Conservation (phyloP, 495 filamentous ascomycete genomes). For the Pseudoneurospora amorphoporcata region DNA sequence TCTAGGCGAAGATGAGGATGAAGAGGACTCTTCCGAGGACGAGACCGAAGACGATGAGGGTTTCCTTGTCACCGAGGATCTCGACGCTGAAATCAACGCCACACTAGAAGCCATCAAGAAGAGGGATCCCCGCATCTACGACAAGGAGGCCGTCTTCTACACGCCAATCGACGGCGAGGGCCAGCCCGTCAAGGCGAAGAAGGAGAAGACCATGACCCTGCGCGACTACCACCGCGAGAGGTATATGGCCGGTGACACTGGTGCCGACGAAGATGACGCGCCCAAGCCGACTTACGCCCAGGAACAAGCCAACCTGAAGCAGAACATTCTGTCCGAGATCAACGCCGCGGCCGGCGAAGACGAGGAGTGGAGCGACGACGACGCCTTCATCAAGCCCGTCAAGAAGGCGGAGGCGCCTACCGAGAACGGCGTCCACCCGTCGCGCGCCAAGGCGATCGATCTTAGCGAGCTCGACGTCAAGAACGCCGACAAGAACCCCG, state of each 20-base stretch:
- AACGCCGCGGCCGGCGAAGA: slow-evolving; percentile 48
- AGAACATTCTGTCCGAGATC: slow-evolving; percentile 66
- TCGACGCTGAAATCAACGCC: slow-evolving; percentile 78
- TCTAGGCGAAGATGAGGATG: slow-evolving; percentile 22
- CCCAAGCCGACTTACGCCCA: slow-evolving; percentile 62
- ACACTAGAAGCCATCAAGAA: slow-evolving; percentile 76
- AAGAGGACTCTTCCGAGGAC: slow-evolving; percentile 49
- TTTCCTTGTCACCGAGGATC: slow-evolving; percentile 63
- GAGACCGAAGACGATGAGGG: slow-evolving; percentile 88
- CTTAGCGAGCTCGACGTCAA: slow-evolving; percentile 52
- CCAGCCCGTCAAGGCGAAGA: slow-evolving; percentile 36
- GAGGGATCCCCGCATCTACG: slow-evolving; percentile 86
- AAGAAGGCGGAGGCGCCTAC: slow-evolving; percentile 27
- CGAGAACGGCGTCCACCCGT: slow-evolving; percentile 33
- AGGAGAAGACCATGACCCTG: slow-evolving; percentile 77
- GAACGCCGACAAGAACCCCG: slow-evolving; percentile 83
- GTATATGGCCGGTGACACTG: slow-evolving; percentile 52
- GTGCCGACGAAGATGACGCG: slow-evolving; percentile 44
- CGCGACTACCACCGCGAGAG: slow-evolving; percentile 86
- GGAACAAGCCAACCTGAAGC: slow-evolving; percentile 75
- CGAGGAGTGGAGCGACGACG: slow-evolving; percentile 55
- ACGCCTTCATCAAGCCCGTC: slow-evolving; percentile 61
- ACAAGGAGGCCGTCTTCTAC: slow-evolving; percentile 69
- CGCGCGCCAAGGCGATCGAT: slow-evolving; percentile 36
- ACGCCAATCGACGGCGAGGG: slow-evolving; percentile 46